Evolutionary conservation across 331 rosid species (phyloP).

Genomic region (Arachis monticola): DNA sequence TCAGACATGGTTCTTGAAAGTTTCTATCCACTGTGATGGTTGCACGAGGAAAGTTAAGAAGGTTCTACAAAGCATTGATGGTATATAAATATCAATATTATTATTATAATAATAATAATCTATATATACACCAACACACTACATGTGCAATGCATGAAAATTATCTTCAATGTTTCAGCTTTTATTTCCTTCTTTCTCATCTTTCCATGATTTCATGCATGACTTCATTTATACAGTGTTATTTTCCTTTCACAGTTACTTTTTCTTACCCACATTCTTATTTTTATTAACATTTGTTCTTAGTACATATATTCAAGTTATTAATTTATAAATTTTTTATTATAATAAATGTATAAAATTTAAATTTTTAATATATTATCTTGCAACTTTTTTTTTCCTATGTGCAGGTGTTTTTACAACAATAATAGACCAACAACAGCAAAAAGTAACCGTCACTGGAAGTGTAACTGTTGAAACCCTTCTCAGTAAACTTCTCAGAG

Average conservation of each 20-base stretch:
- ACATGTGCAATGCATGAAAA: slow-evolving; percentile 26
- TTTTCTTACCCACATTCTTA: neutral
- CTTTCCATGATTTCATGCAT: slow-evolving; percentile 46
- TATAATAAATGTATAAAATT: no score
- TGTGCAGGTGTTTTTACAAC: slow-evolving; percentile 75
- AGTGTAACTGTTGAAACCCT: slow-evolving; percentile 68
- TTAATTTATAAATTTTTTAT: no score
- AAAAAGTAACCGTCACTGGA: slow-evolving; percentile 79
- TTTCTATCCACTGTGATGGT: slow-evolving; percentile 89
- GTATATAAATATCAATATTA: slow-evolving; percentile 40
- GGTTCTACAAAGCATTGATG: slow-evolving; percentile 77
- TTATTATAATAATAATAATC: no score
- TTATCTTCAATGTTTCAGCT: slow-evolving; percentile 22
- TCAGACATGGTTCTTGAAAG: slow-evolving; percentile 80
- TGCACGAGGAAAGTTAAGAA: slow-evolving; percentile 86
- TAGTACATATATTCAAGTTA: no score
- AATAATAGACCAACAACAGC: slow-evolving; percentile 63
- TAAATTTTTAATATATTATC: no score
- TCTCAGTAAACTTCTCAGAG: slow-evolving; percentile 59
- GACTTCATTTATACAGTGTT: slow-evolving; percentile 17
- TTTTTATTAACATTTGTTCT: no score
- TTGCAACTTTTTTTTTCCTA: no score
- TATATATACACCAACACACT: neutral
- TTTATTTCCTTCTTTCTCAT: neutral
- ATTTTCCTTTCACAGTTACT: neutral